These are phyloP conservation scores for Ceratopteris richardii DNA, from an alignment of 75 land plant genomes.

Conservation along the genomic window DNA sequence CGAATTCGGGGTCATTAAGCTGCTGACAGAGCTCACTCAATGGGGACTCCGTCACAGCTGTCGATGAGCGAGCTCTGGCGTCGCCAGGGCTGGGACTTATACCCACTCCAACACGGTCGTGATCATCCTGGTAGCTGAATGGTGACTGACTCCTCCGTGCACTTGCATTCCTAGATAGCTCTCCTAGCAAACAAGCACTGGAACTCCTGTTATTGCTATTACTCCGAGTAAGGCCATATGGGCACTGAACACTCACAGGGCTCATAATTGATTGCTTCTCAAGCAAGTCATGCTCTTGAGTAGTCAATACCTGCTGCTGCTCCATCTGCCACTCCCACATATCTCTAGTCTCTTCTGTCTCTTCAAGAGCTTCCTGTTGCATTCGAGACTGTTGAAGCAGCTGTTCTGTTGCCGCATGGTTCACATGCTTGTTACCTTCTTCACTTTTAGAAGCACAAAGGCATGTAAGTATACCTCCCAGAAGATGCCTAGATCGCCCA, in stretches of 20 bases:
- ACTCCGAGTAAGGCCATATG: not conserved
- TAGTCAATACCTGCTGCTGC: not conserved
- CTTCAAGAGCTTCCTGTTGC: not conserved
- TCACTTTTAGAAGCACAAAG: too few relatives aligned
- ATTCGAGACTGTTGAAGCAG: not conserved
- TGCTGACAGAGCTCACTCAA: not conserved
- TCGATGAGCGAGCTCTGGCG: not conserved
- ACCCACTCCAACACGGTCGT: too few relatives aligned
- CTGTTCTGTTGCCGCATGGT: too few relatives aligned
- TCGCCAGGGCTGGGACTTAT: not conserved
- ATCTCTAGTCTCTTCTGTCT: not conserved
- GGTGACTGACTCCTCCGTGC: too few relatives aligned
- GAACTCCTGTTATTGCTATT: not conserved
- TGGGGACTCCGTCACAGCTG: not conserved
- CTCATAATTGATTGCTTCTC: not conserved
- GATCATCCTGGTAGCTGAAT: too few relatives aligned
- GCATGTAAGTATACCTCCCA: too few relatives aligned
- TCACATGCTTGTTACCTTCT: too few relatives aligned
- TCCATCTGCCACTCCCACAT: slow-evolving; percentile 8
- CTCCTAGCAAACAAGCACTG: not conserved
- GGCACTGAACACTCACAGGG: not conserved
- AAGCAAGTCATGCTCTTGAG: slow-evolving; percentile 1
- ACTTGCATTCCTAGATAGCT: too few relatives aligned
- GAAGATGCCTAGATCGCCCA: too few relatives aligned
- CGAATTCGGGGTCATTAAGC: not conserved